These are phyloP conservation scores for Cucumis hystrix DNA, from an alignment of 306 rosid species.

Conservation along the genomic window DNA sequence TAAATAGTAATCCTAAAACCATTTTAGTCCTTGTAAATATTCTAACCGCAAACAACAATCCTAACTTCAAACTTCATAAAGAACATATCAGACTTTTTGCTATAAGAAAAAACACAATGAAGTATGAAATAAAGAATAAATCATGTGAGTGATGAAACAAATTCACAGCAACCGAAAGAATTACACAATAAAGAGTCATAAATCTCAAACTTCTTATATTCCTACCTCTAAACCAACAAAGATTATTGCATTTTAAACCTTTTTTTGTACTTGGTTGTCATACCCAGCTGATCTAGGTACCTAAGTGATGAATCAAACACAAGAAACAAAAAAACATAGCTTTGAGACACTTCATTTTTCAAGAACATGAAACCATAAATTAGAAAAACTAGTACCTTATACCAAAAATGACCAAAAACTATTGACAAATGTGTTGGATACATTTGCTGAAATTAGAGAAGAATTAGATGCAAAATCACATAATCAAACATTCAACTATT, in stretches of 20 bases:
- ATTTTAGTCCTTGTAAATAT: neutral
- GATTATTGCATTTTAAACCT: constrained; percentile 63
- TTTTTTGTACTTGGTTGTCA: constrained; percentile 59
- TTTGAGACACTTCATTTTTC: neutral
- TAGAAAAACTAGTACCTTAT: constrained; percentile 10
- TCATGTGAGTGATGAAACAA: neutral
- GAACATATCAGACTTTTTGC: neutral
- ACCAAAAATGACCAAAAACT: constrained; percentile 75
- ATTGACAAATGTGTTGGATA: constrained; percentile 66
- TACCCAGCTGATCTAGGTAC: constrained; percentile 97
- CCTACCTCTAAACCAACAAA: constrained; percentile 80
- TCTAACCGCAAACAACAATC: neutral
- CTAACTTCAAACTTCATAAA: neutral
- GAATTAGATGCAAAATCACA: neutral
- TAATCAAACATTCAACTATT: neutral
- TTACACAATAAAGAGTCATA: neutral
- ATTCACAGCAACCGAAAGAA: neutral
- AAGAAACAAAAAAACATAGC: neutral
- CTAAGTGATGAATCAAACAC: constrained; percentile 18
- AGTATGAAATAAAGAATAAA: neutral
- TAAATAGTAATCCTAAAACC: no score
- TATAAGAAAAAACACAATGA: neutral
- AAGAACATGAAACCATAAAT: neutral
- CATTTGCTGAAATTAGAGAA: constrained; percentile 28
- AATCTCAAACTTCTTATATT: constrained; percentile 1